Evolutionary conservation across 768 basidiomycete species (phyloP), one percentile per base, ranked within the genome.

Genomic region (Pleurotus tuber-regium): DNA sequence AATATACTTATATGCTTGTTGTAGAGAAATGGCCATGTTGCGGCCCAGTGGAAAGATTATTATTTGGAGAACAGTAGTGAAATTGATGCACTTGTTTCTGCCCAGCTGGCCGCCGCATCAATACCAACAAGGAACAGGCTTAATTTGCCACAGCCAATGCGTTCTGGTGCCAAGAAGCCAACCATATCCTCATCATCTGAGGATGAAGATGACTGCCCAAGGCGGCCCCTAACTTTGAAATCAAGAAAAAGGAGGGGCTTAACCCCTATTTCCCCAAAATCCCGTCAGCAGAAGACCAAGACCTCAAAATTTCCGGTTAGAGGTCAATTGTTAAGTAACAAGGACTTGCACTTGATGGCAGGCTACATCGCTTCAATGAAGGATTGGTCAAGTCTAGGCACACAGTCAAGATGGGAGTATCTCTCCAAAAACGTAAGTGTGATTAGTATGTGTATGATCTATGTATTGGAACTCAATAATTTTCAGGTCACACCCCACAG

Each of bases 41-140:
- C 85, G 31, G 82, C 75, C 62, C 67, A 86, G 19, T 89, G 87
- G 87, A 89, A 89, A 61, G 87, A 89, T 58, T 88, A 88, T 61
- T 89, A 86, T 57, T 73, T 89, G 14, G 86, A 87, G 50, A 75
- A 89, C 59, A 81, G 78, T 51, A 72, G 76, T 46, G 78, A 80
- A 33, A 68, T 89, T 25, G 82, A 87, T 59, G 65, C 67, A 28
- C 58, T 63, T 5, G 61, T 67, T 38, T 36, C 35, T n/a, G n/a
- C n/a, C n/a, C n/a, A n/a, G n/a, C n/a, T n/a, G n/a, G n/a, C n/a
- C n/a, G n/a, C n/a, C n/a, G n/a, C n/a, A n/a, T n/a, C n/a, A n/a
- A n/a, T n/a, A n/a, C n/a, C n/a, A 38, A 43, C 16, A 44, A 53
- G 19, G 58, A 59, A 41, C 35, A 36, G n/a, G 11, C 35, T 18